Evolutionary conservation across 495 filamentous ascomycete species (phyloP), one percentile per base, ranked within the genome.

Genomic region (Choiromyces venosus): DNA sequence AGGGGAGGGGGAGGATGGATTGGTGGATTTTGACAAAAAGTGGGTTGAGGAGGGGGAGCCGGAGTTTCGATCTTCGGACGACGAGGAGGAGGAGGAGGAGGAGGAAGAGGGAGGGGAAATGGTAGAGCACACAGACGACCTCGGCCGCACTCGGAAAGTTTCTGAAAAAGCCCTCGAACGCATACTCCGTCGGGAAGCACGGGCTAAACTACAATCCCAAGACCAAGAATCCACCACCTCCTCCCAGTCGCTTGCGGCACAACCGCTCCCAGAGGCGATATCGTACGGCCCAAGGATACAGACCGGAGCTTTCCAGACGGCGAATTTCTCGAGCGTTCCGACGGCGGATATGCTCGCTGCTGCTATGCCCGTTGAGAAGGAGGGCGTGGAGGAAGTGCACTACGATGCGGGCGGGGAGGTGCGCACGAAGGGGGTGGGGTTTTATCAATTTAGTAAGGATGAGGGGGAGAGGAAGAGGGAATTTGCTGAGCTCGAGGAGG

Each of bases 1-100:
- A 67, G 80, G 81, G 56, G 84, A 82, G 3, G 79, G 79, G 2
- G 81, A 85, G 14, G 80, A 84, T 83, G 68, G 87, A 12, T 83
- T 94, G 33, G 90, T 99, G 0, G 95, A 99, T 84, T 99, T 98
- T 80, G 94, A 97, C 83, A 85, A 89, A 64, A 99, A 98, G 83
- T 97, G 94, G 93, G 92, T 90, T 0, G 92, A 96, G 76, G 81
- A 83, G 52, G 81, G 88, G 65, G 82, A 52, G 29, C 29, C 66
- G 5, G 37, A 39, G 61, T n/a, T 38, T 25, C 64, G 71, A 0
- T 61, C 69, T 2, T 70, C 82, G 6, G 74, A 76, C 5, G 82
- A 79, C 16, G 84, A 84, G 18, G 78, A 80, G 5, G 79, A 81
- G 19, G 80, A 72, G 19, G 82, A 81, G 18, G 82, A 83, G 0